Base-by-base conservation (phyloP, 352 stramenopile species). In the Globisporangium takayamanum region DNA sequence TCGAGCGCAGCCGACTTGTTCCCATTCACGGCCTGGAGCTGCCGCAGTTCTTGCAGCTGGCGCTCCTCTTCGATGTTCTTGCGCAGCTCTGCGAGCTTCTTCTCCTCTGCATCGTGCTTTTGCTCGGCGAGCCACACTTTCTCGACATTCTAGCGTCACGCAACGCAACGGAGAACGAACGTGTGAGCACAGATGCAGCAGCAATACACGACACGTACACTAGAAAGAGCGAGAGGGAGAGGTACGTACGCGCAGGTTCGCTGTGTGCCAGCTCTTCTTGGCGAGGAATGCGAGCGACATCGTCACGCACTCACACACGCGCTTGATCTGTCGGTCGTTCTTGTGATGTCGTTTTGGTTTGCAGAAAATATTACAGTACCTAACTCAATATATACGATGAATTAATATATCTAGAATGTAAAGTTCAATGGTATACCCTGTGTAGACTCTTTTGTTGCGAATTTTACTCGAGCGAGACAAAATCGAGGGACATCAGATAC, bases 201-300 rank as follows among this genome's bases (percentile, higher is more conserved):
- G 11, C 25, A 53, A 26, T 25, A 26, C 33, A 26, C 33, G 15
- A 33, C n/a, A 28, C 4, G 25, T 5, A 33, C 18, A 47, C 2
- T 4, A 0, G 48, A 11, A 20, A 2, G 20, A 52, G 28, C 22
- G 5, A 53, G 3, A 42, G 41, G n/a, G n/a, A 20, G 15, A 30
- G 7, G 3, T 2, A 84, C 69, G 67, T 76, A 94, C 85, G 41
- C 78, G 85, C 33, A 98, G 72, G 60, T 98, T 98, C 60, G 92
- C 87, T 54, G 93, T 98, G 69, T 99, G 94, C 94, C 94, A 99
- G 84, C 91, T 98, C 86, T 98, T 99, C 88, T 97, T 99, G 77
- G 80, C 78, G 68, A 96, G 83, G 74, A 98, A 99, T 67, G 80
- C 89, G 67, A 96, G 87, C 64, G 80, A 97, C 72, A 95, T 95